Conservation (phyloP, 2,329 filamentous ascomycete genomes). For the Epichloe scottii region DNA sequence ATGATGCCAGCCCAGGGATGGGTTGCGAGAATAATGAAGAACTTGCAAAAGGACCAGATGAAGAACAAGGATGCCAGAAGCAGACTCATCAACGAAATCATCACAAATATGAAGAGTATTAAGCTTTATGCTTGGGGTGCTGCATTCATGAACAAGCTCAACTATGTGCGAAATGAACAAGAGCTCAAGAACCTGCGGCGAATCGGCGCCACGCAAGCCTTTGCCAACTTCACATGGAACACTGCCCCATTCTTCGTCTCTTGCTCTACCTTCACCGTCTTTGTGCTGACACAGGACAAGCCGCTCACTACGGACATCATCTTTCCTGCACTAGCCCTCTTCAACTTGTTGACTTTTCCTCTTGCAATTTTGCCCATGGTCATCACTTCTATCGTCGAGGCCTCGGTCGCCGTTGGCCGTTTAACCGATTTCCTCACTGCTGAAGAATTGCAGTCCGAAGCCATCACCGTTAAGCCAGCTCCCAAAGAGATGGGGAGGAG, state of each 20-base stretch:
- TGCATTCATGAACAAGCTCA: slow-evolving; percentile 95
- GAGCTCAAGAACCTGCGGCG: slow-evolving; percentile 92
- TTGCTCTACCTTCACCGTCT: slow-evolving; percentile 90
- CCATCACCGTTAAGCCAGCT: slow-evolving; percentile 56
- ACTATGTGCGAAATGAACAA: slow-evolving; percentile 87
- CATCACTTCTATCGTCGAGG: slow-evolving; percentile 91
- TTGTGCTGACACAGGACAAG: slow-evolving; percentile 68
- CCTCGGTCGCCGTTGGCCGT: slow-evolving; percentile 79
- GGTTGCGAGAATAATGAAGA: slow-evolving; percentile 89
- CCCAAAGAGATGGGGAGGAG: slow-evolving; percentile 74
- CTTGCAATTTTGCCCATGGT: slow-evolving; percentile 94
- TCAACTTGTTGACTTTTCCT: slow-evolving; percentile 93
- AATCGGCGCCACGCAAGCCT: slow-evolving; percentile 85
- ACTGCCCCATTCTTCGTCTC: slow-evolving; percentile 96
- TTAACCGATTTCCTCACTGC: slow-evolving; percentile 75
- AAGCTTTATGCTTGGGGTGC: slow-evolving; percentile 97
- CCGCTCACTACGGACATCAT: slow-evolving; percentile 90
- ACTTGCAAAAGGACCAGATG: slow-evolving; percentile 91
- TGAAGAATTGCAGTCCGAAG: slow-evolving; percentile 81
- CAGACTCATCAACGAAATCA: slow-evolving; percentile 87
- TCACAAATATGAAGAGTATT: slow-evolving; percentile 99
- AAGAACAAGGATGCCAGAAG: slow-evolving; percentile 96
- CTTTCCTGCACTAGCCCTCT: slow-evolving; percentile 83
- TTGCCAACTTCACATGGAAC: slow-evolving; percentile 97
- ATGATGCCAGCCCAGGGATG: slow-evolving; percentile 96